Evolutionary conservation across 331 rosid genomes (phyloP).

Genomic region (Erythrophleum ivorense): DNA sequence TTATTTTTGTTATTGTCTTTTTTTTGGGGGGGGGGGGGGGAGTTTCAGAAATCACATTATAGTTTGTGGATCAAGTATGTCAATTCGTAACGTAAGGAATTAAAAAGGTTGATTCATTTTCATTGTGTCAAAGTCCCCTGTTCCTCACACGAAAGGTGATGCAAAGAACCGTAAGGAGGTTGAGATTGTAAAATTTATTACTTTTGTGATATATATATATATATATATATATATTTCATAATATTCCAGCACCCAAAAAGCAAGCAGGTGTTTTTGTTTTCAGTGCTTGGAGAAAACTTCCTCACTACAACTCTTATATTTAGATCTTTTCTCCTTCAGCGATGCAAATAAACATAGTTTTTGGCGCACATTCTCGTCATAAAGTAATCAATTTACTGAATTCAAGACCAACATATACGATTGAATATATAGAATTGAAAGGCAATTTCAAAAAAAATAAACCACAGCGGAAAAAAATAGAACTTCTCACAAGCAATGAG

Average conservation of each 20-base stretch:
- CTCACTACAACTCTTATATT: neutral
- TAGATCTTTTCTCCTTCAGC: neutral
- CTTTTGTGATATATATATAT: too few species aligned
- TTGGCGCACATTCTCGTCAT: neutral
- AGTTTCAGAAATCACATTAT: too few species aligned
- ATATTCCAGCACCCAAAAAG: neutral
- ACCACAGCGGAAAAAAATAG: neutral
- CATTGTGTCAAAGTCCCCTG: too few species aligned
- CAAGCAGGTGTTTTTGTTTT: neutral
- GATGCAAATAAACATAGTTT: neutral
- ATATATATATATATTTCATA: too few species aligned
- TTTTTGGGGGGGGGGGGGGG: too few species aligned
- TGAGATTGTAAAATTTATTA: too few species aligned
- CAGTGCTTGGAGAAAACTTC: neutral
- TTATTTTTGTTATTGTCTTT: too few species aligned
- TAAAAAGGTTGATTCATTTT: too few species aligned
- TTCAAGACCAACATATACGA: conserved; percentile 22
- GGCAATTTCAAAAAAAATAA: neutral
- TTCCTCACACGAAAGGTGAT: too few species aligned
- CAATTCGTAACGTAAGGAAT: too few species aligned
- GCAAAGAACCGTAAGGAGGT: too few species aligned
- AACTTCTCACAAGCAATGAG: conserved; percentile 86
- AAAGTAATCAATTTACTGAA: neutral
- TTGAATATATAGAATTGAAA: conserved; percentile 25
- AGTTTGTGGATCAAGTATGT: too few species aligned